Evolutionary conservation across 495 filamentous ascomycete species (phyloP).

Genomic region (Neurospora sp.): DNA sequence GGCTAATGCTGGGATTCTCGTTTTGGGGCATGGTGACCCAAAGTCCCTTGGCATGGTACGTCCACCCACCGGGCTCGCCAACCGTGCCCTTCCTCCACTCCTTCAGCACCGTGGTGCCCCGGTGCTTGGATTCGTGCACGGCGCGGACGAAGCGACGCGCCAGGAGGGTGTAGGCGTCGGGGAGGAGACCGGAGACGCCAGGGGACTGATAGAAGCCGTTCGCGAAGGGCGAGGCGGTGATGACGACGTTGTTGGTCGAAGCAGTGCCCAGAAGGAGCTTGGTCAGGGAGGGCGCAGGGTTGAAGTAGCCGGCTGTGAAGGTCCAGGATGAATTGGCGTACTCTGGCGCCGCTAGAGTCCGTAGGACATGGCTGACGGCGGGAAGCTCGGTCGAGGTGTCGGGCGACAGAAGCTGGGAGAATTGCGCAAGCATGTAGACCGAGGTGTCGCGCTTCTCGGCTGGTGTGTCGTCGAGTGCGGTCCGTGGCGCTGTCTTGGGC

Average conservation of each 20-base stretch:
- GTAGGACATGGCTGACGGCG: constrained; percentile 62
- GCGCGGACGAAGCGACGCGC: constrained; percentile 69
- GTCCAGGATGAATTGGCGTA: constrained; percentile 70
- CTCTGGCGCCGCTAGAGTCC: constrained; percentile 46
- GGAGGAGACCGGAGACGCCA: constrained; percentile 81
- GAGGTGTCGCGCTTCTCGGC: constrained; percentile 46
- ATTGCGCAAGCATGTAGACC: constrained; percentile 76
- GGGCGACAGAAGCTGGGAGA: constrained; percentile 70
- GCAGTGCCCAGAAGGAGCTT: constrained; percentile 63
- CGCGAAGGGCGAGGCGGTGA: constrained; percentile 88
- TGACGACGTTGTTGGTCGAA: constrained; percentile 60
- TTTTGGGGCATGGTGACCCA: constrained; percentile 69
- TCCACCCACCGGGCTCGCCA: constrained; percentile 76
- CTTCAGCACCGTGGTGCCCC: constrained; percentile 54
- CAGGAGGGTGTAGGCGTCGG: constrained; percentile 82
- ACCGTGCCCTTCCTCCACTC: constrained; percentile 86
- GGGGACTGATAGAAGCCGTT: constrained; percentile 92
- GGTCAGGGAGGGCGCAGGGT: constrained; percentile 75
- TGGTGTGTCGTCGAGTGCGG: constrained; percentile 8
- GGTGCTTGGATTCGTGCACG: constrained; percentile 50
- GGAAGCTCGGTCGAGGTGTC: constrained; percentile 84
- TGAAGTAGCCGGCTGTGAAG: constrained; percentile 98
- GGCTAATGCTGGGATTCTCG: constrained; percentile 57
- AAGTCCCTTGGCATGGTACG: constrained; percentile 94
- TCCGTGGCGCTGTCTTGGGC: constrained; percentile 17